Evolutionary conservation across 192 early-diverging fungal genomes (phyloP), one percentile per base, ranked within the genome.

Genomic region (Umbelopsis ramanniana): DNA sequence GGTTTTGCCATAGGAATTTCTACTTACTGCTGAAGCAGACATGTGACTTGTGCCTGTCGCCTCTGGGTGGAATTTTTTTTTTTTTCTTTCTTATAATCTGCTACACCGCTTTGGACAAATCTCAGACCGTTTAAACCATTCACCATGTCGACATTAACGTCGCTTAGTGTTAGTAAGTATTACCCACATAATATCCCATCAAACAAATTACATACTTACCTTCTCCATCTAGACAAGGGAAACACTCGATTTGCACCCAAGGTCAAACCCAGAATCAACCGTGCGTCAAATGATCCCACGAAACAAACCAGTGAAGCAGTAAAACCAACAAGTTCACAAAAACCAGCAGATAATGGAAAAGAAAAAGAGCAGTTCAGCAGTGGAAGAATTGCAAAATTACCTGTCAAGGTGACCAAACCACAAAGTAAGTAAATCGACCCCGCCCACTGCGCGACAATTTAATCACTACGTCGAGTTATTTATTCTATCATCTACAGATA

Each of bases 131-230:
- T 43, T 43, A 12, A 50, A 50, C 3, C 33, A 6, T 63, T 17
- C 29, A 29, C 15, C 8, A 63, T 63, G 57, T 70, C 69, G 24
- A 54, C 69, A n/a, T 50, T 70, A 21, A 70, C 69, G n/a, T 70
- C 69, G 17, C 48, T 70, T 12, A 70, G 46, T 52, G 69, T 70
- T 54, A 70, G 69, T 70, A 40, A 70, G 69, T 70, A 52, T 52
- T 47, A 24, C 8, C n/a, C 29, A 50, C 15, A 2, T 15, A 15
- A 21, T 4, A 19, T 19, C 10, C 5, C 29, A 5, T 8, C 21
- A n/a, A 47, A 1, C 10, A 0, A 29, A 19, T 26, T 6, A 26
- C 1, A 15, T 33, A 17, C 53, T 52, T 29, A 54, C 48, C 7
- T 24, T 24, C 40, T 37, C 10, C 48, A 37, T n/a, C 24, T 46